Evolutionary conservation across 1,284 basidiomycete genomes (phyloP).

Genomic region (Fistulina hepatica): DNA sequence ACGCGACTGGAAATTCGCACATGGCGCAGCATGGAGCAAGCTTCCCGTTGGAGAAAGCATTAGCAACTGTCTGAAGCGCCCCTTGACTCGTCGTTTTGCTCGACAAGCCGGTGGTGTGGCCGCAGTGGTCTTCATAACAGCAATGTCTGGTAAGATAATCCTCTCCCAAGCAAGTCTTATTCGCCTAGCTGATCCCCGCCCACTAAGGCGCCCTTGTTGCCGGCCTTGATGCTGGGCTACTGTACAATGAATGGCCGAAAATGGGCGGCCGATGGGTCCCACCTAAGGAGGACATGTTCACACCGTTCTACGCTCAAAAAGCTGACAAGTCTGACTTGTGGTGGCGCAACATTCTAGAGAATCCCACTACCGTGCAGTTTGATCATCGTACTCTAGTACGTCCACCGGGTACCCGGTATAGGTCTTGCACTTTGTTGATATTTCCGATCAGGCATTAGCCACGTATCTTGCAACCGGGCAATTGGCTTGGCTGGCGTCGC

Average conservation of each 20-base stretch:
- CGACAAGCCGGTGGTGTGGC: conserved; percentile 51
- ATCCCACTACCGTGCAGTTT: conserved; percentile 96
- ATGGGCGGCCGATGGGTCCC: conserved; percentile 91
- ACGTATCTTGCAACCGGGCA: conserved; percentile 67
- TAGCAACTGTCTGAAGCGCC: conserved; percentile 40
- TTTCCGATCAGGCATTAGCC: conserved; percentile 53
- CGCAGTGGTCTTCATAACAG: conserved; percentile 80
- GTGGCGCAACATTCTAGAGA: conserved; percentile 94
- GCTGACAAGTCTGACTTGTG: conserved; percentile 64
- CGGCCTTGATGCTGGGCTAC: conserved; percentile 89
- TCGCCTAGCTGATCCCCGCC: conserved; percentile 8
- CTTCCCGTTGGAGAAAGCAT: conserved; percentile 17
- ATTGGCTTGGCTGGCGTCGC: conserved; percentile 49
- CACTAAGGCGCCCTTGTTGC: conserved; percentile 88
- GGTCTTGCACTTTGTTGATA: conserved; percentile 1
- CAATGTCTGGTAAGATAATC: conserved; percentile 60
- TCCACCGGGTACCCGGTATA: conserved; percentile 7
- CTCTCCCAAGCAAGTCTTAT: conserved; percentile 4
- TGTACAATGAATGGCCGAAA: conserved; percentile 96
- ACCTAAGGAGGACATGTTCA: conserved; percentile 76
- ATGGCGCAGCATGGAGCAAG: conserved; percentile 38
- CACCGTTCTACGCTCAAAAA: conserved; percentile 60
- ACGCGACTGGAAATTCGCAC: conserved; percentile 72
- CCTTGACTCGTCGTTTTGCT: conserved; percentile 49
- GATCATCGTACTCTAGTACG: conserved; percentile 86